Conservation (phyloP, 768 basidiomycete species). For the Pulveroboletus sp. region DNA sequence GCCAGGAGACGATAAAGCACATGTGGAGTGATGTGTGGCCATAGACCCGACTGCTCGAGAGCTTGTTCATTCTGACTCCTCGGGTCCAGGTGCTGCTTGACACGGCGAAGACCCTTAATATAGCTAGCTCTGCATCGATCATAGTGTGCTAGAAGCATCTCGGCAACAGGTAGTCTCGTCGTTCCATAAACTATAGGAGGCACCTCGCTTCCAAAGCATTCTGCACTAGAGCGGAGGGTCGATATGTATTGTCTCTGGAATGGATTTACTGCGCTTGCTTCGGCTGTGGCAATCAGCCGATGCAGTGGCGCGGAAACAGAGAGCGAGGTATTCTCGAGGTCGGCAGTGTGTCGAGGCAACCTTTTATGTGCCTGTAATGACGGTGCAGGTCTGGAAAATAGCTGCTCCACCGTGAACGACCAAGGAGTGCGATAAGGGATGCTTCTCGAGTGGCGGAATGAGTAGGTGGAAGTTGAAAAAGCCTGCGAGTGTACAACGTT, state of each 20-base stretch:
- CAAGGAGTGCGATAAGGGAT: background rate
- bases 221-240: slow-evolving; percentile 5
- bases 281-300: slow-evolving; percentile 2
- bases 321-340: background rate
- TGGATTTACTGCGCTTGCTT: slow-evolving; percentile 3
- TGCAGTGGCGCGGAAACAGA: background rate
- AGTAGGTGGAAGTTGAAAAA: background rate
- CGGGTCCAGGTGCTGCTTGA: slow-evolving; percentile 14
- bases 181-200: background rate
- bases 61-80: slow-evolving; percentile 14
- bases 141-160: slow-evolving; percentile 10
- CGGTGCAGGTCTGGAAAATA: slow-evolving; percentile 8
- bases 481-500: background rate
- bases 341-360: background rate
- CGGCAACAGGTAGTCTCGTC: background rate
- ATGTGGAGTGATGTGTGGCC: slow-evolving; percentile 35
- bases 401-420: background rate
- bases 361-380: background rate
- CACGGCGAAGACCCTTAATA: background rate
- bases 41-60: slow-evolving; percentile 25
- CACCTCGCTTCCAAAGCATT: slow-evolving; percentile 4
- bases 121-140: slow-evolving; percentile 5
- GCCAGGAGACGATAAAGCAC: slow-evolving; percentile 31
- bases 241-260: slow-evolving; percentile 13
- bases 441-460: background rate